Percentiles rank a stretch among this genome's conserved stretches.
These are phyloP conservation scores for Aureobasidium sp. DNA, from an alignment of 2,329 filamentous ascomycete species.

Conservation along the genomic window DNA sequence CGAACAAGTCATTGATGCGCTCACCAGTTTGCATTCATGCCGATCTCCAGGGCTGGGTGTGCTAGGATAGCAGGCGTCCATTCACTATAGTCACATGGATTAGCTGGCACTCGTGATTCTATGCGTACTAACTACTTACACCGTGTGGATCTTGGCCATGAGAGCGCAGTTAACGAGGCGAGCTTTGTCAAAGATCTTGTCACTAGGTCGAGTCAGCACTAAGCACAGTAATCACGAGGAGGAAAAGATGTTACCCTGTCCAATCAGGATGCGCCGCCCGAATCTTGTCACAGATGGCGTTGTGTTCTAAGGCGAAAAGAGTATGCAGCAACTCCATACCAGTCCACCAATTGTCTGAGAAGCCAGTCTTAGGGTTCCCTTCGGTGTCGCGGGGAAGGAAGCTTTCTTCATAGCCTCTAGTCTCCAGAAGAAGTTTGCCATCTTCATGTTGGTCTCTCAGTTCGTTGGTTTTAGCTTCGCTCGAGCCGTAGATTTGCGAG, in stretches of 20 bases:
- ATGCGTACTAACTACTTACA: slow-evolving; percentile 13
- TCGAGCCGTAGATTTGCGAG: slow-evolving; percentile 39
- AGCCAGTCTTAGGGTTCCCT: slow-evolving; percentile 34
- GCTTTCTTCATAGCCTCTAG: slow-evolving; percentile 20
- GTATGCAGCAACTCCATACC: slow-evolving; percentile 40
- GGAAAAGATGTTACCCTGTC: slow-evolving; percentile 10
- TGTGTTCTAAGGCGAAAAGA: slow-evolving; percentile 39
- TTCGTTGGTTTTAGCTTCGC: slow-evolving; percentile 27
- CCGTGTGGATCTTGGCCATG: slow-evolving; percentile 43
- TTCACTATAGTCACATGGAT: slow-evolving; percentile 19
- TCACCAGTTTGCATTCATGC: slow-evolving; percentile 40
- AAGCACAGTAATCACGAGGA: background rate
- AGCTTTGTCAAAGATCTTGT: slow-evolving; percentile 38
- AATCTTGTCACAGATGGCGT: slow-evolving; percentile 35
- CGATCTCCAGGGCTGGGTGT: slow-evolving; percentile 35
- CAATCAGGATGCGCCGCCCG: slow-evolving; percentile 28
- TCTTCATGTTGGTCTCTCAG: slow-evolving; percentile 24
- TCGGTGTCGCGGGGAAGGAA: slow-evolving; percentile 33
- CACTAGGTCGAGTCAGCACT: slow-evolving; percentile 13
- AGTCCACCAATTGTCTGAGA: slow-evolving; percentile 39
- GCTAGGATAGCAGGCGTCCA: slow-evolving; percentile 41
- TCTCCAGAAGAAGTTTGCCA: background rate
- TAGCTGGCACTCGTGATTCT: background rate
- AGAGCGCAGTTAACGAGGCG: slow-evolving; percentile 37
- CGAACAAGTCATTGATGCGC: slow-evolving; percentile 8